Base-by-base conservation (phyloP, 352 stramenopile genomes). In the Thalassiosira exigua region DNA sequence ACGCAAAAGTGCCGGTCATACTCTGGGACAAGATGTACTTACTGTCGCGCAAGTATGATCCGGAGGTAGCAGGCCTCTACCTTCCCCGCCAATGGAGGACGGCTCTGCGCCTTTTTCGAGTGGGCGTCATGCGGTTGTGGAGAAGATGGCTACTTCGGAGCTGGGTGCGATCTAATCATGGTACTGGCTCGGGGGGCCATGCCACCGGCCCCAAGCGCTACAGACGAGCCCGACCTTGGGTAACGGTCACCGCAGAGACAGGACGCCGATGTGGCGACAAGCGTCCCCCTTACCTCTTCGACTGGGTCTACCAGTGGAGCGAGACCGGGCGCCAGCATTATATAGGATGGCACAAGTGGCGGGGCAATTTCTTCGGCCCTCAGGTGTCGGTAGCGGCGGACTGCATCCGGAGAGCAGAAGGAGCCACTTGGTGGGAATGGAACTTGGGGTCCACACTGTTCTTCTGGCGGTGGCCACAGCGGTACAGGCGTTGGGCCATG, bases 391-490 rank as follows among this genome's bases (percentile, higher is more conserved):
- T 56, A 24, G 56, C 4, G n/a, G 21, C 4, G 21, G 59, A 68
- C 48, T 53, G 32, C 22, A 56, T 74, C 4, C 3, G 27, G 3
- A 27, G 50, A 0, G 27, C 33, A 4, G 65, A 26, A 0, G 30
- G 56, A 2, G 4, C 36, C 11, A 24, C 48, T 0, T 74, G 48
- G 65, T 74, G 30, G 17, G 65, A 74, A n/a, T 74, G 65, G 65
- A 22, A 12, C 0, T 22, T 21, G 9, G 65, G 65, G 12, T 74
- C 51, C 4, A 50, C 26, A 3, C 65, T 21, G 17, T 39, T 74
- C 1, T 74, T 74, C 32, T 74, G 65, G 65, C 50, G 39, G 3
- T 74, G 65, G 65, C 24, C 30, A 0, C 17, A 56, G 33, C 22
- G 22, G n/a, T 59, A 53, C 12, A n/a, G 36, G 17, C 3, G 32